These are phyloP conservation scores for Zygosaccharomyces bailii DNA, from an alignment of 805 yeast genomes.

Conservation along the genomic window DNA sequence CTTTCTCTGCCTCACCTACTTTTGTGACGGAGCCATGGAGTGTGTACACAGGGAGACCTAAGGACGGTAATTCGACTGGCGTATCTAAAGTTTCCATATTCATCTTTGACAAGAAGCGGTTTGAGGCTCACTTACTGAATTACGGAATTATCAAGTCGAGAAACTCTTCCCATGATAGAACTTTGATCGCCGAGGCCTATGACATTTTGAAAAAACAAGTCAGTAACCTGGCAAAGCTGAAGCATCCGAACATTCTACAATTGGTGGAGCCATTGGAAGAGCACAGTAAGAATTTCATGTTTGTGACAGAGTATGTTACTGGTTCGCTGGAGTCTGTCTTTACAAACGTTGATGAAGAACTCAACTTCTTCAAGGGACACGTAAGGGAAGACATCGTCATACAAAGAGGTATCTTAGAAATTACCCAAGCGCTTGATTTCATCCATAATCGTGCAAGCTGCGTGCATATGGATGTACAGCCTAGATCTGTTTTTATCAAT, in stretches of 20 bases:
- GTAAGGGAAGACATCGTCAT: slow-evolving; percentile 69
- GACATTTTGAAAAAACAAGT: slow-evolving; percentile 66
- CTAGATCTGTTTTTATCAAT: slow-evolving; percentile 71
- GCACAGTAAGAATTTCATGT: slow-evolving; percentile 67
- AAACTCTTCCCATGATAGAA: slow-evolving; percentile 38
- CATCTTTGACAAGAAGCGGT: slow-evolving; percentile 75
- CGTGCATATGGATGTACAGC: slow-evolving; percentile 76
- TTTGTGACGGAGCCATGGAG: slow-evolving; percentile 81
- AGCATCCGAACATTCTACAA: slow-evolving; percentile 85
- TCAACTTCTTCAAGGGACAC: slow-evolving; percentile 35
- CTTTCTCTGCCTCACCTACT: slow-evolving; percentile 65
- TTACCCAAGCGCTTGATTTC: slow-evolving; percentile 75
- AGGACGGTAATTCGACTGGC: slow-evolving; percentile 34
- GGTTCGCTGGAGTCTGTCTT: slow-evolving; percentile 49
- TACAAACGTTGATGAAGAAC: slow-evolving; percentile 30
- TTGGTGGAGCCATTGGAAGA: slow-evolving; percentile 89
- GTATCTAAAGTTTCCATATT: slow-evolving; percentile 68
- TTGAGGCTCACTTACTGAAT: slow-evolving; percentile 53
- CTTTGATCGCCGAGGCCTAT: slow-evolving; percentile 56
- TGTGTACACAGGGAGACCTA: slow-evolving; percentile 78
- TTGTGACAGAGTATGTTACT: slow-evolving; percentile 79
- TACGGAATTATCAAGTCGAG: slow-evolving; percentile 49
- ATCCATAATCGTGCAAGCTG: slow-evolving; percentile 72
- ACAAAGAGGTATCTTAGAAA: slow-evolving; percentile 78
- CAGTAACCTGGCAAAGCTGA: slow-evolving; percentile 67